phyloP scores from a whole-genome alignment of 108 stramenopile species.

The Cyclotella kingstonii region DNA sequence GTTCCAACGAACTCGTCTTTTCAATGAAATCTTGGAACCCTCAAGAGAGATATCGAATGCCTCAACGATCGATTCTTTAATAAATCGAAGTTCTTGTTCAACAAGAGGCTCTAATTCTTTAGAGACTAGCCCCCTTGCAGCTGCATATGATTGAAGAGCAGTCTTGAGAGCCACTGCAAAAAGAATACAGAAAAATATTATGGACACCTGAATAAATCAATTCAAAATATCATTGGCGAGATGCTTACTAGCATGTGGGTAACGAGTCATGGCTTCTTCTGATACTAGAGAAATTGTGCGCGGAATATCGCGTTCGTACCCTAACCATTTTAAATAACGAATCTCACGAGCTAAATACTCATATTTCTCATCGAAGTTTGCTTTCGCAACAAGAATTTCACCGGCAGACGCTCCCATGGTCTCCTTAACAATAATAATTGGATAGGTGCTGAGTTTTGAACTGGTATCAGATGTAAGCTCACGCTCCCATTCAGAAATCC shows the following conservation, averaged over 20 bases:
- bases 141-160: slow-evolving; percentile 81
- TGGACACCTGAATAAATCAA: slow-evolving; percentile 41
- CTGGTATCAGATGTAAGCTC: slow-evolving; percentile 62
- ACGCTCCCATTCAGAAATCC: slow-evolving; percentile 84
- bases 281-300: slow-evolving; percentile 63
- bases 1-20: slow-evolving; percentile 82
- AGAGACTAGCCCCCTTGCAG: slow-evolving; percentile 65
- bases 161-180: slow-evolving; percentile 89
- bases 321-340: slow-evolving; percentile 92
- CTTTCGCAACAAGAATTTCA: slow-evolving; percentile 56
- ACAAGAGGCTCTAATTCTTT: slow-evolving; percentile 78
- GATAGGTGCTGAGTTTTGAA: slow-evolving; percentile 68
- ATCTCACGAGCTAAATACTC: slow-evolving; percentile 94
- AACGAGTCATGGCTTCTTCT: slow-evolving; percentile 69
- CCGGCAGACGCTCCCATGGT: slow-evolving; percentile 11
- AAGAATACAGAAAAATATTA: no score
- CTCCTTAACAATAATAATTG: slow-evolving; percentile 59
- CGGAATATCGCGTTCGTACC: slow-evolving; percentile 82
- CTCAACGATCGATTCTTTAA: slow-evolving; percentile 69
- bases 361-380: slow-evolving; percentile 94
- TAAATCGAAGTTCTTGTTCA: slow-evolving; percentile 69
- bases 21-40: slow-evolving; percentile 58
- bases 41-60: slow-evolving; percentile 78
- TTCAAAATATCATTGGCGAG: slow-evolving; percentile 23
- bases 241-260: slow-evolving; percentile 63